A percentile compares a stretch with the other conserved stretches of the same genome.
These are phyloP conservation scores for Trichoderma sp. DNA, from an alignment of 2,329 filamentous ascomycete genomes.

Conservation along the genomic window DNA sequence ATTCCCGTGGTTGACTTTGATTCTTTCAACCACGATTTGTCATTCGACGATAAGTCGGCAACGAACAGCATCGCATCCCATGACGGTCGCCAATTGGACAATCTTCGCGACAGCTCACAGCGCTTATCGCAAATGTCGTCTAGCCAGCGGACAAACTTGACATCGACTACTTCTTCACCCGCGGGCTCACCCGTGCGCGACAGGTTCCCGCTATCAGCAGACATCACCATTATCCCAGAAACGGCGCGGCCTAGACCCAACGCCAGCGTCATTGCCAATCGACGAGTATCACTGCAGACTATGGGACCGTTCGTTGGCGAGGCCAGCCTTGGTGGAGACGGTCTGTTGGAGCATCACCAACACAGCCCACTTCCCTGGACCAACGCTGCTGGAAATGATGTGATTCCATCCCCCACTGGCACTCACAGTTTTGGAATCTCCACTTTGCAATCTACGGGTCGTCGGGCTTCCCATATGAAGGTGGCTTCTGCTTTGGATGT, in stretches of 20 bases:
- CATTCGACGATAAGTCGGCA: conserved; percentile 57
- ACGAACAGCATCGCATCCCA: conserved; percentile 59
- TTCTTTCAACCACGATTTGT: conserved; percentile 41
- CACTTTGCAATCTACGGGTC: conserved; percentile 49
- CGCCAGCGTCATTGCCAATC: conserved; percentile 52
- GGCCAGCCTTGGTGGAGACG: not conserved
- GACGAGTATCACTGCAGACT: conserved; percentile 55
- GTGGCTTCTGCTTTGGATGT: conserved; percentile 29
- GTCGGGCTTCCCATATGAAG: conserved; percentile 48
- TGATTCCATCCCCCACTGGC: conserved; percentile 27
- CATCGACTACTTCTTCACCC: conserved; percentile 60
- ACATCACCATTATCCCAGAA: conserved; percentile 35
- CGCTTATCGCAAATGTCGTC: conserved; percentile 63
- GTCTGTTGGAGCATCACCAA: conserved; percentile 17
- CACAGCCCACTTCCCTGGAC: conserved; percentile 26
- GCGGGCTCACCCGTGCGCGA: conserved; percentile 58
- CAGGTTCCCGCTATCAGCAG: conserved; percentile 43
- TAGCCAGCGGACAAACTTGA: conserved; percentile 60
- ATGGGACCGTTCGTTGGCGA: conserved; percentile 47
- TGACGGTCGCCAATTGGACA: conserved; percentile 61
- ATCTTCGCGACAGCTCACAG: conserved; percentile 56
- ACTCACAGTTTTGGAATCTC: conserved; percentile 59
- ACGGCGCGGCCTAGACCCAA: conserved; percentile 51
- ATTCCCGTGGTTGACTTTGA: conserved; percentile 30
- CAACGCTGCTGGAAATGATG: conserved; percentile 21